Conservation (phyloP, 805 yeast genomes). For the Pichia phayaonensis region DNA sequence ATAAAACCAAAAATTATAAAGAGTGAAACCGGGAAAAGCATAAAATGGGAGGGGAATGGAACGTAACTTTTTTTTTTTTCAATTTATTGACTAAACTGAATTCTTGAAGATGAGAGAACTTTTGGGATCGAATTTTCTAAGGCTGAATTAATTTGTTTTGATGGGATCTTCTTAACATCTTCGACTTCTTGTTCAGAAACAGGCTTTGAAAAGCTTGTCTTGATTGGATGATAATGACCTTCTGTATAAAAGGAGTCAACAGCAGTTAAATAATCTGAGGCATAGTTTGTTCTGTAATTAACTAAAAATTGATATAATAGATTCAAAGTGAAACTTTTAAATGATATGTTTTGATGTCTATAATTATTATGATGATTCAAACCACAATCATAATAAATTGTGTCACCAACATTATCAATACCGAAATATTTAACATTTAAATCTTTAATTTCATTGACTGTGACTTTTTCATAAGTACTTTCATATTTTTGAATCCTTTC, state of each 20-base stretch:
- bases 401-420: constrained; percentile 29
- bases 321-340: constrained; percentile 20
- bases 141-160: neutral
- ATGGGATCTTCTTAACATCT: neutral
- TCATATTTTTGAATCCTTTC: constrained; percentile 47
- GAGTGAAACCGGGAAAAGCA: neutral
- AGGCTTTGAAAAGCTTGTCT: constrained; percentile 12
- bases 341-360: constrained; percentile 25
- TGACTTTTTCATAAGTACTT: constrained; percentile 31
- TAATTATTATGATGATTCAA: constrained; percentile 16
- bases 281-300: constrained; percentile 28
- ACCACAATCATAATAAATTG: constrained; percentile 29
- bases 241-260: constrained; percentile 26
- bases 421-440: constrained; percentile 25
- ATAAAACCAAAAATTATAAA: neutral
- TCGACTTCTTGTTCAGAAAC: constrained; percentile 10
- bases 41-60: neutral
- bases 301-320: constrained; percentile 27
- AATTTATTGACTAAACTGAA: neutral
- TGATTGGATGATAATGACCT: constrained; percentile 25
- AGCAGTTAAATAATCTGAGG: constrained; percentile 24
- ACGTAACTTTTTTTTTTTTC: neutral
- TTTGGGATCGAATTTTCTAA: constrained; percentile 4
- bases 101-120: constrained; percentile 12
- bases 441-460: constrained; percentile 26